Base-by-base conservation (phyloP, 2,329 filamentous ascomycete genomes). In the Exophiala aquamarina region DNA sequence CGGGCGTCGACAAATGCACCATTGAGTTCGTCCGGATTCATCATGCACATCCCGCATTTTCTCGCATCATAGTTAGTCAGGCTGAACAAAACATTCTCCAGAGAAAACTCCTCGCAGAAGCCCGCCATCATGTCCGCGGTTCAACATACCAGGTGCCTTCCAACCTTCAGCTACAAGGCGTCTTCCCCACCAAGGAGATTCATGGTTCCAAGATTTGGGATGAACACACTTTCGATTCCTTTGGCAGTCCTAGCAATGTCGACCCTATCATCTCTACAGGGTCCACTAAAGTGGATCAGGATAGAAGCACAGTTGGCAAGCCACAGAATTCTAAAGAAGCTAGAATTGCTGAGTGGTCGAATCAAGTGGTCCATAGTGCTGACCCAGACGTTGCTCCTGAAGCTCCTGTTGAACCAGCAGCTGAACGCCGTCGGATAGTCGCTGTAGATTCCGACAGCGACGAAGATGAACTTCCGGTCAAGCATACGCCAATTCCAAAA, bases 131-230 rank as follows among this genome's bases (percentile, higher is more conserved):
- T 18, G 36, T 37, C n/a, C 14, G 31, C 35, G 29, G 28, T 6
- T 14, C 28, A 5, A 19, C 44, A 8, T 44, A 47, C 23, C 18
- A 44, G 15, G 29, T 44, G 21, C 53, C 48, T 37, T 14, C 19
- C 8, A 49, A 47, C 37, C 39, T 55, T 21, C 31, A 32, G n/a
- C 21, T 19, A 5, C 23, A 32, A 15, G 44, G 20, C 20, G 21
- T 47, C 11, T 28, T 18, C 3, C 44, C 55, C 7, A 58, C 50
- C 10, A 46, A 43, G 11, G 52, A 57, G 14, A 44, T 58, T 18
- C 60, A 56, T 11, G 44, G 45, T 9, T 64, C 66, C 4, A 60
- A 55, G 8, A 47, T 66, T 13, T 69, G 66, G 66, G 52, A 53
- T 18, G 52, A 60, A 41, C 63, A 60, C 41, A 56, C 53, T 7